A percentile compares a stretch with the other conserved stretches of the same genome.
These are phyloP conservation scores for Verticillium albo-atrum DNA, from an alignment of 2,329 filamentous ascomycete species.

Conservation along the genomic window DNA sequence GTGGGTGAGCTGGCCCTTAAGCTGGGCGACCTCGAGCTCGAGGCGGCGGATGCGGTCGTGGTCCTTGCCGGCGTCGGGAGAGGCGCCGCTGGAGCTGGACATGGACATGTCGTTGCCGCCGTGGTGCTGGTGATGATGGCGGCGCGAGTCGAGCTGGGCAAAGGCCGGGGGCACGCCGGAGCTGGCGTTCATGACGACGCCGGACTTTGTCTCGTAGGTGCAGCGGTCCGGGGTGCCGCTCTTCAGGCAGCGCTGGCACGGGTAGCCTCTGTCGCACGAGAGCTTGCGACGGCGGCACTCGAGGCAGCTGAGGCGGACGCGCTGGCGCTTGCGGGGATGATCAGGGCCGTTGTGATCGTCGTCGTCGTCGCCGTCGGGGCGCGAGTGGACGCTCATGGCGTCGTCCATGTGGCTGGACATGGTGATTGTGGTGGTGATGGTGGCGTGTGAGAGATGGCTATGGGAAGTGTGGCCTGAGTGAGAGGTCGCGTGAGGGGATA, in stretches of 20 bases:
- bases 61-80: constrained; percentile 36
- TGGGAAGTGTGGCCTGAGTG: not conserved
- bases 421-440: constrained; percentile 5
- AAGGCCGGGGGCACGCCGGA: constrained; percentile 39
- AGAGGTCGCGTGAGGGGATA: not conserved
- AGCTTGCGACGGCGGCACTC: constrained; percentile 58
- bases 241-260: constrained; percentile 59
- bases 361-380: constrained; percentile 16
- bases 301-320: constrained; percentile 55
- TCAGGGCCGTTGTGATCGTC: constrained; percentile 21
- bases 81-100: constrained; percentile 32
- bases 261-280: constrained; percentile 57
- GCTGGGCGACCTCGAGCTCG: constrained; percentile 54
- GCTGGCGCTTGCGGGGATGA: constrained; percentile 52
- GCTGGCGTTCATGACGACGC: constrained; percentile 43
- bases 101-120: constrained; percentile 19
- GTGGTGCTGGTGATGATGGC: constrained; percentile 5
- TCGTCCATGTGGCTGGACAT: constrained; percentile 20
- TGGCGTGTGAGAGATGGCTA: not conserved
- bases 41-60: constrained; percentile 55
- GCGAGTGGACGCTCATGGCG: constrained; percentile 9
- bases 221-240: constrained; percentile 56
- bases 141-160: constrained; percentile 34
- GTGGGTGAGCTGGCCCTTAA: constrained; percentile 47
- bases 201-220: constrained; percentile 53